Conservation (phyloP, 1,139 yeast genomes). For the Candida sp. region DNA sequence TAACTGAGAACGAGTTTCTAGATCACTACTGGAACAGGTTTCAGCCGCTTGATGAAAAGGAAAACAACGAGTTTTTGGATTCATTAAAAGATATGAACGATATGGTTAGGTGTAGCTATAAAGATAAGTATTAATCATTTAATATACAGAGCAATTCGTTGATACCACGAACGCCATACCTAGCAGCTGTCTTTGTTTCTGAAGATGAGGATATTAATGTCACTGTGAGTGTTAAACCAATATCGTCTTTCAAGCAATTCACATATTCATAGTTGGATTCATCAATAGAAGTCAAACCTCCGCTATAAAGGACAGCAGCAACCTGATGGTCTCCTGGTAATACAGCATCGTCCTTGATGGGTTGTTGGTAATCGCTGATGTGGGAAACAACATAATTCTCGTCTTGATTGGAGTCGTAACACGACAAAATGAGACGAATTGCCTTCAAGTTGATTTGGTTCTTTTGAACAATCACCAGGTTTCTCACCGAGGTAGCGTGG, state of each 20-base stretch:
- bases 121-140: slow-evolving; percentile 33
- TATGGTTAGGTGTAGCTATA: slow-evolving; percentile 50
- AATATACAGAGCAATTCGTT: slow-evolving; percentile 68
- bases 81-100: slow-evolving; percentile 59
- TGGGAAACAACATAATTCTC: slow-evolving; percentile 26
- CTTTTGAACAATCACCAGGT: slow-evolving; percentile 70
- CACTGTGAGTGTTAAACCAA: slow-evolving; percentile 53
- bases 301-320: slow-evolving; percentile 58
- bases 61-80: slow-evolving; percentile 42
- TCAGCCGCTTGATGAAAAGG: slow-evolving; percentile 49
- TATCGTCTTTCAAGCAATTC: slow-evolving; percentile 41
- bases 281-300: slow-evolving; percentile 71
- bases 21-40: slow-evolving; percentile 59
- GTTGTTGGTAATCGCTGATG: slow-evolving; percentile 8
- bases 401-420: slow-evolving; percentile 25
- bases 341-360: slow-evolving; percentile 6
- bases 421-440: slow-evolving; percentile 47
- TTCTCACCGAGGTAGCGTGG: slow-evolving; percentile 78
- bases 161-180: slow-evolving; percentile 73
- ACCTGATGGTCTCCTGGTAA: slow-evolving; percentile 16
- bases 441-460: slow-evolving; percentile 57
- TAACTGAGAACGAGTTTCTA: slow-evolving; percentile 62
- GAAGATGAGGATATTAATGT: slow-evolving; percentile 48
- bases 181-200: slow-evolving; percentile 62
- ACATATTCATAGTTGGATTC: slow-evolving; percentile 73